A percentile compares a stretch with the other conserved stretches of the same genome.
Conservation (phyloP, 495 filamentous ascomycete genomes). For the Penicillium simplicissimum region DNA sequence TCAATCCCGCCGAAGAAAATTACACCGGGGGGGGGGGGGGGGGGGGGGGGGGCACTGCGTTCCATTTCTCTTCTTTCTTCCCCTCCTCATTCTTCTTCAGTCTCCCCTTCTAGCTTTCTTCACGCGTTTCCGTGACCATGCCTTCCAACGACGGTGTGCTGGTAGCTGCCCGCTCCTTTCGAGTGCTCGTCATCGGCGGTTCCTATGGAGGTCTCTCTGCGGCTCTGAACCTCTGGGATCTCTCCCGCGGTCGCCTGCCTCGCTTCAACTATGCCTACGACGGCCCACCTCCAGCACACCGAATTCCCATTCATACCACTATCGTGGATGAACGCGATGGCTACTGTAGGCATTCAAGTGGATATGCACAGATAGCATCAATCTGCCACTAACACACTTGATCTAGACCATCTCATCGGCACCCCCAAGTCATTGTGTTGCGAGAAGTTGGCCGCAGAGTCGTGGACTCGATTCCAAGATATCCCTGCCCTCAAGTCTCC, state of each 20-base stretch:
- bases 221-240: constrained; percentile 60
- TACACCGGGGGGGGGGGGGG: no score
- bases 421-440: constrained; percentile 61
- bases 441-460: constrained; percentile 52
- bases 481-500: constrained; percentile 57
- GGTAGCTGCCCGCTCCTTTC: constrained; percentile 28
- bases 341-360: constrained; percentile 54
- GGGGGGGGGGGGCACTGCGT: no score
- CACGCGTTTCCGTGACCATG: constrained; percentile 23
- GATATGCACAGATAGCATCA: background rate
- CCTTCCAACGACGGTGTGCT: constrained; percentile 34
- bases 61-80: background rate
- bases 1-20: background rate
- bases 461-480: constrained; percentile 62
- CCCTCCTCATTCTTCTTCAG: background rate
- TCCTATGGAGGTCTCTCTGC: constrained; percentile 65
- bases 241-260: constrained; percentile 47
- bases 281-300: constrained; percentile 28
- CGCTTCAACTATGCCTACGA: constrained; percentile 37
- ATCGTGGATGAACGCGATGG: constrained; percentile 72
- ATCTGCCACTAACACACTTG: constrained; percentile 1
- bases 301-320: constrained; percentile 60
- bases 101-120: background rate
- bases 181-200: constrained; percentile 60
- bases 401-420: constrained; percentile 60